Percentiles rank a stretch among this genome's conserved stretches.
phyloP scores from a whole-genome alignment of 306 rosid genomes.

The Glycyrrhiza uralensis region DNA sequence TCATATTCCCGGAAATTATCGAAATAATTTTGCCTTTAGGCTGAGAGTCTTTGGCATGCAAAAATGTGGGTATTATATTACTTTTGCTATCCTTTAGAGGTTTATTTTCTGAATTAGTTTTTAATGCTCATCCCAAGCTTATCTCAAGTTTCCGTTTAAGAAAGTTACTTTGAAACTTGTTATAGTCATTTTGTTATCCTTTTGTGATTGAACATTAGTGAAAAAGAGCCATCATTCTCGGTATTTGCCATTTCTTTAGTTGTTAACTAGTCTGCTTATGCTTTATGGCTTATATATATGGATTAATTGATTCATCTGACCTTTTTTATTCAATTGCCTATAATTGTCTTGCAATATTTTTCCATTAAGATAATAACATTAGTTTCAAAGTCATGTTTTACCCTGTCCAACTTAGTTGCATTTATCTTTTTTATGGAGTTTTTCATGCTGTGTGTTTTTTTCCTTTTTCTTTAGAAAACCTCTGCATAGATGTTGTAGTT shows the following conservation, averaged over 20 bases:
- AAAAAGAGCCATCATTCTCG: background rate
- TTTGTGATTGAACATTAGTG: background rate
- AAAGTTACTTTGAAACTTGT: background rate
- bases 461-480: background rate
- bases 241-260: background rate
- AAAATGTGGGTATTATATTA: background rate
- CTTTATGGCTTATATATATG: background rate
- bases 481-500: background rate
- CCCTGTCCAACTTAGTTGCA: background rate
- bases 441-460: background rate
- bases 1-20: background rate
- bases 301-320: background rate
- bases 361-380: background rate
- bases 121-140: background rate
- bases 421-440: background rate
- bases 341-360: background rate
- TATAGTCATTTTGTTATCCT: background rate
- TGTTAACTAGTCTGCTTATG: background rate
- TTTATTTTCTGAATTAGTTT: slow-evolving; percentile 7
- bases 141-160: slow-evolving; percentile 15
- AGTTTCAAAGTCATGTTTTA: background rate
- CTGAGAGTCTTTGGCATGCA: background rate
- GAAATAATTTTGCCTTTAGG: background rate
- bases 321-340: background rate
- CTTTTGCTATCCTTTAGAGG: background rate